A percentile compares a stretch with the other conserved stretches of the same genome.
Evolutionary conservation across 2,329 filamentous ascomycete species (phyloP).

Genomic region (Xylaria sp.): DNA sequence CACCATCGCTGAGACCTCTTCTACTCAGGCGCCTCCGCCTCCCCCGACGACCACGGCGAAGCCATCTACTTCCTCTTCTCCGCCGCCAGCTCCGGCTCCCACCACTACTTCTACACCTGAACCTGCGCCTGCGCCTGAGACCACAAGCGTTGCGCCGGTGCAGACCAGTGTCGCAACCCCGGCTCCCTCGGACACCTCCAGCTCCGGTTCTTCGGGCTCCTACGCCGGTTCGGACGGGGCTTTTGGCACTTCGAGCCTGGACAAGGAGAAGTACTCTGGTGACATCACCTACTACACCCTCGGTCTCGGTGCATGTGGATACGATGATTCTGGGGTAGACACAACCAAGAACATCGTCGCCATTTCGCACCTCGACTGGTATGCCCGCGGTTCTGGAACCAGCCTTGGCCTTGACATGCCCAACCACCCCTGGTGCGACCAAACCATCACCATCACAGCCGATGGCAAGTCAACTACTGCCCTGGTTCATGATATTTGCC

Average conservation of each 20-base stretch:
- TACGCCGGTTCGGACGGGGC: conserved; percentile 23
- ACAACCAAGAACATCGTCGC: conserved; percentile 72
- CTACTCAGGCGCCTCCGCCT: conserved; percentile 26
- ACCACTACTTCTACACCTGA: conserved; percentile 32
- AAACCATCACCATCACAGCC: conserved; percentile 70
- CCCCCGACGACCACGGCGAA: conserved; percentile 36
- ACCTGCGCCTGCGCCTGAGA: conserved; percentile 14
- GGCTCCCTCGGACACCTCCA: conserved; percentile 8
- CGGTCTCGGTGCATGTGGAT: conserved; percentile 76
- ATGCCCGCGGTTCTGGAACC: conserved; percentile 62
- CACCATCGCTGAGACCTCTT: conserved; percentile 32
- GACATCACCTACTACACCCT: conserved; percentile 80
- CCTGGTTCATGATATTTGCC: conserved; percentile 79
- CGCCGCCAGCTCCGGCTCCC: conserved; percentile 10
- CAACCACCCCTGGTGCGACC: conserved; percentile 75
- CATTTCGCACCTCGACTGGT: conserved; percentile 66
- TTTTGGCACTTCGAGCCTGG: conserved; percentile 46
- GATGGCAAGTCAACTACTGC: conserved; percentile 67
- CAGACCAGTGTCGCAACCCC: not conserved
- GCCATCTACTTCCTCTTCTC: conserved; percentile 16
- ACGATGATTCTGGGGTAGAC: conserved; percentile 68
- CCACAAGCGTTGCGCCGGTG: conserved; percentile 40
- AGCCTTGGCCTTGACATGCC: conserved; percentile 60
- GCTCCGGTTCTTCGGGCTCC: conserved; percentile 40
- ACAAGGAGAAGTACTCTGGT: conserved; percentile 59